phyloP scores from a whole-genome alignment of 768 basidiomycete genomes.

The Naganishia antarctica region DNA sequence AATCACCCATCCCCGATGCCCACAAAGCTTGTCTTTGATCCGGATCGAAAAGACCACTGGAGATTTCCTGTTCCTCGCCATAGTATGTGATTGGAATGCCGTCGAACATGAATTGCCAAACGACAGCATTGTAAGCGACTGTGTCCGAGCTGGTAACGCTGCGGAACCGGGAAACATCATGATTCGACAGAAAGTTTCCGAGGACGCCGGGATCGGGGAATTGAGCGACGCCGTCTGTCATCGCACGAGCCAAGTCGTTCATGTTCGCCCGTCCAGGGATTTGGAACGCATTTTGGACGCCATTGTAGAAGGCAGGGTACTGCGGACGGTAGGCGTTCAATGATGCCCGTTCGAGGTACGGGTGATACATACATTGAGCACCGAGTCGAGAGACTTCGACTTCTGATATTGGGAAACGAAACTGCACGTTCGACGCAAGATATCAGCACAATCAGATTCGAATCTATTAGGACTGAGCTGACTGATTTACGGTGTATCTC shows the following conservation, averaged over 20 bases:
- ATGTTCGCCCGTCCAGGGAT: constrained; percentile 25
- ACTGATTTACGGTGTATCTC: constrained; percentile 50
- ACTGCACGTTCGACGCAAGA: not conserved
- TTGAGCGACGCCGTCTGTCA: not conserved
- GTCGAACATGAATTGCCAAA: constrained; percentile 45
- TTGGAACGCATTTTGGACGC: constrained; percentile 38
- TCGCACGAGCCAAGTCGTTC: not conserved
- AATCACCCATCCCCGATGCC: constrained; percentile 37
- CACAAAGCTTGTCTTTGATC: constrained; percentile 38
- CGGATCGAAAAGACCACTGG: constrained; percentile 26
- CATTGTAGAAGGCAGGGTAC: constrained; percentile 42
- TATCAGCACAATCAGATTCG: too few relatives aligned
- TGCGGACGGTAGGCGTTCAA: not conserved
- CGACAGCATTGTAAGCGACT: constrained; percentile 43
- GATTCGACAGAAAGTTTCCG: constrained; percentile 47
- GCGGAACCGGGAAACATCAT: constrained; percentile 45
- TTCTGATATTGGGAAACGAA: constrained; percentile 40
- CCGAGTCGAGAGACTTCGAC: constrained; percentile 40
- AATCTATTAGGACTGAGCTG: too few relatives aligned
- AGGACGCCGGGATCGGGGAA: constrained; percentile 34
- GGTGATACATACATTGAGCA: constrained; percentile 32
- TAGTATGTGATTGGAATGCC: constrained; percentile 40
- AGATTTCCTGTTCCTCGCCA: constrained; percentile 46
- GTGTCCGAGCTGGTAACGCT: constrained; percentile 42
- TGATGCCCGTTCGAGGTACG: too few relatives aligned